Conservation (phyloP, 768 basidiomycete genomes). For the Paxillus ammoniavirescens region DNA sequence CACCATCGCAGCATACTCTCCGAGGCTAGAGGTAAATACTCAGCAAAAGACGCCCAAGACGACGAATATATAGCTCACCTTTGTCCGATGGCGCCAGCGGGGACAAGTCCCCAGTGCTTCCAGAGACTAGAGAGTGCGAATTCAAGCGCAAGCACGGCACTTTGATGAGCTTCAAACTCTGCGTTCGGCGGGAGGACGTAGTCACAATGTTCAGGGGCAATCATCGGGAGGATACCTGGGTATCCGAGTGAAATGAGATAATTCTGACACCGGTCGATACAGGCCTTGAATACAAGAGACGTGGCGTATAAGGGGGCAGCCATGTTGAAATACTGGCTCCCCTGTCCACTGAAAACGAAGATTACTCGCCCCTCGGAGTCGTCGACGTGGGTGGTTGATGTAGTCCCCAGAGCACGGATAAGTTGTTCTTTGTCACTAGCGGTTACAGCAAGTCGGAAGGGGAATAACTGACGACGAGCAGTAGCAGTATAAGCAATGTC, state of each 20-base stretch:
- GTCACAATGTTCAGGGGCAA: conserved; percentile 29
- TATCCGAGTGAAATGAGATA: conserved; percentile 50
- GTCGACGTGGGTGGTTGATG: conserved; percentile 33
- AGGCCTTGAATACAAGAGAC: conserved; percentile 44
- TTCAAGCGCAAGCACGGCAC: conserved; percentile 59
- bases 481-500: conserved; percentile 69
- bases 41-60: background rate
- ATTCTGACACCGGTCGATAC: conserved; percentile 58
- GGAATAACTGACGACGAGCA: conserved; percentile 58
- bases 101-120: conserved; percentile 66
- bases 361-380: conserved; percentile 36
- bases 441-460: conserved; percentile 50
- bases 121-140: conserved; percentile 63
- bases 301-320: conserved; percentile 53
- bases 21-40: conserved; percentile 47
- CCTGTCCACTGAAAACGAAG: conserved; percentile 78
- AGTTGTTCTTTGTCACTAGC: conserved; percentile 47
- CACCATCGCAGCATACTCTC: conserved; percentile 73
- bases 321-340: conserved; percentile 67
- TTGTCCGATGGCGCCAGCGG: conserved; percentile 65
- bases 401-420: conserved; percentile 38
- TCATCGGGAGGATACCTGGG: conserved; percentile 46
- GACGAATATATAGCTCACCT: conserved; percentile 45
- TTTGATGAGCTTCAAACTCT: conserved; percentile 48
- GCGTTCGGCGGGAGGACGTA: conserved; percentile 27